These are phyloP conservation scores for Biscogniauxia mediterranea DNA, from an alignment of 2,329 filamentous ascomycete species.

Conservation along the genomic window DNA sequence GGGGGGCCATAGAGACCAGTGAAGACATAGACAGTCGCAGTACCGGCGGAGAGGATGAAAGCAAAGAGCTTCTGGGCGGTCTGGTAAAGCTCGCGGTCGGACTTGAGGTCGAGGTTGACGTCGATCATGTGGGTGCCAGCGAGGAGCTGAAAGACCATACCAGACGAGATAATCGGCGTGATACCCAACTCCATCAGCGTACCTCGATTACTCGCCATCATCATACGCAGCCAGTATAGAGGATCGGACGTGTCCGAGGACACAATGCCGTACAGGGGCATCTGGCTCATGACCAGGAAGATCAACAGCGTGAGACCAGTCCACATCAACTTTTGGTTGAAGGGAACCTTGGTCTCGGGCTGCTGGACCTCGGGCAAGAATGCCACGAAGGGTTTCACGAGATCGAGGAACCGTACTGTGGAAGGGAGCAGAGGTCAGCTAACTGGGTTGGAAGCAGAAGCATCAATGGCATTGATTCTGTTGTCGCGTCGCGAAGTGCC, in stretches of 20 bases:
- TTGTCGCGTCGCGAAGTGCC: conserved; percentile 17
- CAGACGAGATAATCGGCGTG: conserved; percentile 97
- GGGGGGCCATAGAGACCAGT: conserved; percentile 97
- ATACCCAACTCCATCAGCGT: conserved; percentile 96
- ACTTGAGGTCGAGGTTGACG: conserved; percentile 99
- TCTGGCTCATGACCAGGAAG: conserved; percentile 99
- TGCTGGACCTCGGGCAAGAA: conserved; percentile 99
- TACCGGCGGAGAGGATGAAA: conserved; percentile 95
- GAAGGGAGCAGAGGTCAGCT: conserved; percentile 19
- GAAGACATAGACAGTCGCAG: conserved; percentile 97
- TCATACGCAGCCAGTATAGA: conserved; percentile 99
- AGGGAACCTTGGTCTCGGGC: conserved; percentile 96
- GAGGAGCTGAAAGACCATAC: conserved; percentile 99
- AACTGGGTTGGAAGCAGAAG: conserved; percentile 2
- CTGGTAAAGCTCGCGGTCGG: conserved; percentile 99
- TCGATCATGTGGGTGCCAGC: conserved; percentile 99
- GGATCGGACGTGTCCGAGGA: conserved; percentile 98
- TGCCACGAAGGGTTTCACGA: conserved; percentile 99
- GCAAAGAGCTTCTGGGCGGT: conserved; percentile 98
- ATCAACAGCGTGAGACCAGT: conserved; percentile 92
- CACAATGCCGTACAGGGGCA: conserved; percentile 98
- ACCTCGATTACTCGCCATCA: conserved; percentile 97
- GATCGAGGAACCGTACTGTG: conserved; percentile 95
- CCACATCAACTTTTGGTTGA: conserved; percentile 99
- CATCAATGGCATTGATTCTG: conserved; percentile 19